phyloP scores from a whole-genome alignment of 331 rosid species.

The Prunus yedoensis region DNA sequence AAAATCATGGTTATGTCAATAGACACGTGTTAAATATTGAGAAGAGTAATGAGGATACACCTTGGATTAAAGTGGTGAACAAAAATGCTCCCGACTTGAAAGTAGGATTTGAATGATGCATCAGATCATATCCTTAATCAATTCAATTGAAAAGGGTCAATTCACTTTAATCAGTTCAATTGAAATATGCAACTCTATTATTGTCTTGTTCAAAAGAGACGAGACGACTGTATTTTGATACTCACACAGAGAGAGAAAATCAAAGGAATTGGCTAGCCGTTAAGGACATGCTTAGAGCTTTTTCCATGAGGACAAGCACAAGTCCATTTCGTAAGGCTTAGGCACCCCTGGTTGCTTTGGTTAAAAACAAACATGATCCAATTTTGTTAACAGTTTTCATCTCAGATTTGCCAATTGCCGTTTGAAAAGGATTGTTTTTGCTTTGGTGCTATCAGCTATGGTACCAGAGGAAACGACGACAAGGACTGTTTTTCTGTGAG shows the following conservation, averaged over 20 bases:
- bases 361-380: constrained; percentile 8
- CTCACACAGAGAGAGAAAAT: neutral
- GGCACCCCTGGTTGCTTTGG: neutral
- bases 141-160: neutral
- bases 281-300: too few species aligned
- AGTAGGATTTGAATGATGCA: neutral
- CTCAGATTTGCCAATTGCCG: neutral
- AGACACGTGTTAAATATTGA: too few species aligned
- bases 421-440: neutral
- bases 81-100: neutral
- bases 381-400: neutral
- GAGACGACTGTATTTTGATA: neutral
- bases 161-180: neutral
- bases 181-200: neutral
- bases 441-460: too few species aligned
- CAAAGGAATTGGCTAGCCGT: neutral
- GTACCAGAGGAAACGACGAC: too few species aligned
- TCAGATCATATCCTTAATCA: neutral
- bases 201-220: neutral
- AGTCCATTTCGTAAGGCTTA: neutral
- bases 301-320: neutral
- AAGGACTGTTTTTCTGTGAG: too few species aligned
- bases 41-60: too few species aligned
- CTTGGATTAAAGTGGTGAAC: too few species aligned
- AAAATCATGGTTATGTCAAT: too few species aligned